Base-by-base conservation (phyloP, 2,329 filamentous ascomycete genomes). In the Trichoderma sp. region DNA sequence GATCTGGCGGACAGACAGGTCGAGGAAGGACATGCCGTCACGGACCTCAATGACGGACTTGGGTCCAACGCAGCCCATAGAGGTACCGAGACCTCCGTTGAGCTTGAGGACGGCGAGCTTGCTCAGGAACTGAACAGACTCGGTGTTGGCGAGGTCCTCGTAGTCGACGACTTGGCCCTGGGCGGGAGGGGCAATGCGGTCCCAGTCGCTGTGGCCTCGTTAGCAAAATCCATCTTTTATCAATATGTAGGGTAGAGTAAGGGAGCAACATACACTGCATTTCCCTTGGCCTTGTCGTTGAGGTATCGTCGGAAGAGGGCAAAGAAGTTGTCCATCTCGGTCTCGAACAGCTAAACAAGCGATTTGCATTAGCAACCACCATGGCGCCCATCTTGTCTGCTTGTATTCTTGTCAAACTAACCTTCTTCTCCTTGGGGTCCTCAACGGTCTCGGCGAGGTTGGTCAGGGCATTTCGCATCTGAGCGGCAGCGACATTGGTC, bases 291-390 rank as follows among this genome's bases (percentile, higher is more conserved):
- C 87, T 97, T 97, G 86, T 98, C 96, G 81, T 97, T 97, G 73
- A 99, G 86, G 84, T 97, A 99, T 83, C 96, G 90, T 79, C 96
- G 92, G 91, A 99, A 99, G 72, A 99, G 91, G 71, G 94, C 91
- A 80, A 99, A 99, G 88, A 99, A 99, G 90, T 99, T 99, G 89
- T 99, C 96, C 94, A 97, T 98, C 85, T 99, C 95, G 5, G 94
- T 96, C 85, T 98, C 95, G 82, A 98, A 98, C 74, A 96, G 89
- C 92, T 93, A 74, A 75, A 59, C 27, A 10, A 11, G 31, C 27
- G 11, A 13, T 31, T 37, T 5, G 49, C 33, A 69, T 74, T 67
- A 71, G 70, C 33, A 49, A n/a, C 24, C 37, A 35, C 49, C 2
- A 31, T 33, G 10, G 16, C 33, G 61, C 13, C 49, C 2, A 31